Conservation (phyloP, 495 filamentous ascomycete genomes). For the Lophium mytilinum region DNA sequence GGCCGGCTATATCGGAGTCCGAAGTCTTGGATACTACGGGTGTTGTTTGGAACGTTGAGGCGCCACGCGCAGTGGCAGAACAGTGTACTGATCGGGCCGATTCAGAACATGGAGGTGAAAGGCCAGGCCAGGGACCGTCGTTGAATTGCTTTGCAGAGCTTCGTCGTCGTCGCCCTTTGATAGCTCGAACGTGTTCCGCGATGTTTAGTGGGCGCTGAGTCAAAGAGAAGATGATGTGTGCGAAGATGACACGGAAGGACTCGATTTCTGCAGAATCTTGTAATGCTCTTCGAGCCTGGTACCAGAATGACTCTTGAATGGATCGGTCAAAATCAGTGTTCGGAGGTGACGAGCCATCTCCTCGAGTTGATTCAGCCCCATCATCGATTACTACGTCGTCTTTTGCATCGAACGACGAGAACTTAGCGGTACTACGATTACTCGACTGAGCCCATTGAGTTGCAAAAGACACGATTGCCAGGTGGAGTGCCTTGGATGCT, state of each 20-base stretch:
- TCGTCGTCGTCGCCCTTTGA: not conserved
- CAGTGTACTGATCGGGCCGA: not conserved
- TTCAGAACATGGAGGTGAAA: not conserved
- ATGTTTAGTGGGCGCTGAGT: conserved; percentile 35
- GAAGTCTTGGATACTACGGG: too few relatives aligned
- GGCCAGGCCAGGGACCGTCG: not conserved
- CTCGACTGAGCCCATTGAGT: conserved; percentile 38
- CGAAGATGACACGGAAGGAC: conserved; percentile 41
- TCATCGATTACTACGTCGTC: not conserved
- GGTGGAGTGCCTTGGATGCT: conserved; percentile 35
- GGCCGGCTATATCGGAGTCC: not conserved
- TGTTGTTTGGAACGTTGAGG: too few relatives aligned
- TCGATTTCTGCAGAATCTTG: conserved; percentile 32
- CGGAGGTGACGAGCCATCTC: not conserved
- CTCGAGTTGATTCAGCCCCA: too few relatives aligned
- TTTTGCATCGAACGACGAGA: conserved; percentile 8
- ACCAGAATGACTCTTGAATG: conserved; percentile 39
- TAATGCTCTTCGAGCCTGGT: conserved; percentile 37
- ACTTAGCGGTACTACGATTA: conserved; percentile 19
- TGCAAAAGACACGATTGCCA: conserved; percentile 41
- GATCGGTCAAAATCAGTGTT: conserved; percentile 28
- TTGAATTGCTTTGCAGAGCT: not conserved
- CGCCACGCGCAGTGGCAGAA: too few relatives aligned
- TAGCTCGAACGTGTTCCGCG: not conserved
- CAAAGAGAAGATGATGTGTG: conserved; percentile 41